A percentile compares a stretch with the other conserved stretches of the same genome.
phyloP scores from a whole-genome alignment of 1,284 basidiomycete genomes.

The Vanrija sp. region DNA sequence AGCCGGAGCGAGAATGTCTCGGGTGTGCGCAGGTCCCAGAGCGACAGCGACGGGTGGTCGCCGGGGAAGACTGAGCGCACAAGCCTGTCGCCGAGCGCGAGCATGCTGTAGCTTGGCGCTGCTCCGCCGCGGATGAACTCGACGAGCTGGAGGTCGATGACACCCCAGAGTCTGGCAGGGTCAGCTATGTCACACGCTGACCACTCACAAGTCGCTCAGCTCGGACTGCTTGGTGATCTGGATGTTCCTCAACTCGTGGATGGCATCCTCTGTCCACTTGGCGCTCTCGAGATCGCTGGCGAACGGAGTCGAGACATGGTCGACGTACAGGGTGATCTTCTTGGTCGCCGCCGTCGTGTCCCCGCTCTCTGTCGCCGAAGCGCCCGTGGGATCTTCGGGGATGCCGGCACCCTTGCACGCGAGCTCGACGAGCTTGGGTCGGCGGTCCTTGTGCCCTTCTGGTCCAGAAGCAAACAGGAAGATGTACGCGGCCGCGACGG shows the following conservation, averaged over 20 bases:
- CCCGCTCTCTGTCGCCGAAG: no score
- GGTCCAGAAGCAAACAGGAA: conserved; percentile 21
- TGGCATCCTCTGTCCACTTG: conserved; percentile 34
- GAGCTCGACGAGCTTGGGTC: conserved; percentile 27
- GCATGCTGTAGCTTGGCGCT: conserved; percentile 25
- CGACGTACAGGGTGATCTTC: conserved; percentile 23
- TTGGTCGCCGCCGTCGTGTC: conserved; percentile 5
- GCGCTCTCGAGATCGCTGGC: conserved; percentile 26
- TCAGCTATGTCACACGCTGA: not conserved
- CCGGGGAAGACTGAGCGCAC: conserved; percentile 16
- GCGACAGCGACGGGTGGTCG: conserved; percentile 17
- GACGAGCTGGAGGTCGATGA: conserved; percentile 29
- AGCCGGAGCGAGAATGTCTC: conserved; percentile 25
- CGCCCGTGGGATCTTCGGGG: not conserved
- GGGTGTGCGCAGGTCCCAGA: conserved; percentile 18
- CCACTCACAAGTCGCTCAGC: conserved; percentile 25
- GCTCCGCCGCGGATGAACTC: conserved; percentile 33
- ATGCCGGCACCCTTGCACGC: conserved; percentile 24
- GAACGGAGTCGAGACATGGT: conserved; percentile 28
- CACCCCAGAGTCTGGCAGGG: conserved; percentile 25
- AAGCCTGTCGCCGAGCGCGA: conserved; percentile 28
- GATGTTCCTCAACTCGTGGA: conserved; percentile 20
- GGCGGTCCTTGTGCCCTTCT: conserved; percentile 7
- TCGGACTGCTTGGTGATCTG: conserved; percentile 21
- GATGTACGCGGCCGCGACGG: conserved; percentile 31